Percentiles rank a stretch among this genome's conserved stretches.
These are phyloP conservation scores for Ballota nigra DNA, from an alignment of 257 asterid species.

Conservation along the genomic window DNA sequence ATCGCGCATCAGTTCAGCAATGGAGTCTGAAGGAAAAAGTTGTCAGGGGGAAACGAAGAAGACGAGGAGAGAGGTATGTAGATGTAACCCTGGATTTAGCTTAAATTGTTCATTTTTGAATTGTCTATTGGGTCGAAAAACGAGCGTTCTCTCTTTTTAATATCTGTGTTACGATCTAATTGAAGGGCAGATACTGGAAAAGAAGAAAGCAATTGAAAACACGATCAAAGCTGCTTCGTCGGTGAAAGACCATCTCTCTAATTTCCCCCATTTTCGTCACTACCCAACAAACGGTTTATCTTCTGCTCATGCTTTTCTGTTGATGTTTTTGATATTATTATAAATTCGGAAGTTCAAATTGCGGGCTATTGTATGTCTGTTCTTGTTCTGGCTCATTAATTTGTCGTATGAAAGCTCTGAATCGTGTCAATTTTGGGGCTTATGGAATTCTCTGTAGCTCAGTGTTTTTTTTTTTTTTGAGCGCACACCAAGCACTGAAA, in stretches of 20 bases:
- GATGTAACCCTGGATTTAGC: not conserved
- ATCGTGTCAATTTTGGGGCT: not conserved
- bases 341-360: not conserved
- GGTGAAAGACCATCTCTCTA: conserved; percentile 53
- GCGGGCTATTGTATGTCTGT: not conserved
- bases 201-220: conserved; percentile 55
- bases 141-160: not conserved
- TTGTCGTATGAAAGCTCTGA: not conserved
- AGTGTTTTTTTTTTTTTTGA: not conserved
- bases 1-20: conserved; percentile 14
- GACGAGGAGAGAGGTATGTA: conserved; percentile 51
- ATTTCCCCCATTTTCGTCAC: conserved; percentile 54
- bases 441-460: not conserved
- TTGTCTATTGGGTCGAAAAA: not conserved
- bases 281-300: conserved; percentile 49
- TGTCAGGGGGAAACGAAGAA: conserved; percentile 31
- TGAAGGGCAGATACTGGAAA: conserved; percentile 58
- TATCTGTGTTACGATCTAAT: conserved; percentile 3
- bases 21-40: conserved; percentile 36
- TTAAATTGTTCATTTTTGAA: not conserved
- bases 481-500: not conserved
- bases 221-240: conserved; percentile 51
- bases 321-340: not conserved
- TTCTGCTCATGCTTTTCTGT: not conserved
- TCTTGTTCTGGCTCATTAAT: not conserved